Base-by-base conservation (phyloP, 768 basidiomycete species). In the Ramaria rubella region DNA sequence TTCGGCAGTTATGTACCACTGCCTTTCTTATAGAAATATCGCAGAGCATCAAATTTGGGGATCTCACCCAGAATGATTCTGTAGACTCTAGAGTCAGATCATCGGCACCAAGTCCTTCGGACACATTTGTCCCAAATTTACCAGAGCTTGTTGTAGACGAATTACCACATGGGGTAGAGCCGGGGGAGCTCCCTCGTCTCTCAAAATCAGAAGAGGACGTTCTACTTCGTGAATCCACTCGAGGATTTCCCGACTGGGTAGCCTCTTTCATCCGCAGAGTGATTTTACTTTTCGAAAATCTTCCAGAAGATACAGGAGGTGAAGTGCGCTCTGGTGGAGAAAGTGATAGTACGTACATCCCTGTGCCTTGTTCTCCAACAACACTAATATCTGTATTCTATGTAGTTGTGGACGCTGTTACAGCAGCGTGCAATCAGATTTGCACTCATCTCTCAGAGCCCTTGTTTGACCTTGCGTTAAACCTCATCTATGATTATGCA, bases 401-500 rank as follows among this genome's bases (percentile, higher is more conserved):
- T 23, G 7, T 68, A 86, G 75, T 91, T 21, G 82, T 90, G 24
- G 87, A 90, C 67, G 83, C 85, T 11, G 86, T 90, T 21, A 80
- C 80, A 27, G 78, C 82, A 29, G 85, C 87, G 2, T 90, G 86
- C 73, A 85, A 80, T 64, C 83, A 85, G 64, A 87, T 90, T 40
- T 88, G 85, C 69, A 77, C 81, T 14, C 87, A 89, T 68, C 71
- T 87, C 3, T 87, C 86, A 0, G 84, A 85, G 40, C 76, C 81
- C 2, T 73, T 93, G 21, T 93, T 83, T 67, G 87, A 91, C 63
- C 75, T 89, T 59, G 89, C 87, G 4, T 73, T 94, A 45, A 86
- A 90, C 62, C 83, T 92, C 77, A 81, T 94, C 55, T 87, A 78
- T 67, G 84, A 92, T 65, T 92, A 93, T 64, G 85, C 85, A 15